Conservation (phyloP, 192 early-diverging fungal species). For the Coemansia sp. region DNA sequence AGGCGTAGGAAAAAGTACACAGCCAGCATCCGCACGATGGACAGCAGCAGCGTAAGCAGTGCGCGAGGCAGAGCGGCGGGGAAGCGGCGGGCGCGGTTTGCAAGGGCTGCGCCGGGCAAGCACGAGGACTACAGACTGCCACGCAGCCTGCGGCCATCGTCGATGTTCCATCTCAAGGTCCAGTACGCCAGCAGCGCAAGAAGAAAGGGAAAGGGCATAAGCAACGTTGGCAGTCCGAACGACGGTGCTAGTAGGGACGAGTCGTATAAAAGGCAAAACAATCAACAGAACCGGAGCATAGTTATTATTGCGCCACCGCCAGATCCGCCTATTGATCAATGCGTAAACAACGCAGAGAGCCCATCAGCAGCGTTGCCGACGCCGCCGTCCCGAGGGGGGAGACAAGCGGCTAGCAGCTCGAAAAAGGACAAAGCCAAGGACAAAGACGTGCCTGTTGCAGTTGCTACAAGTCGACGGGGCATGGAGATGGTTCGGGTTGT, state of each 20-base stretch:
- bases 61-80: neutral
- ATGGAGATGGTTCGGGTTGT: neutral
- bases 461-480: neutral
- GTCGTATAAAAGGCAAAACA: neutral
- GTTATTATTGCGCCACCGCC: slow-evolving; percentile 9
- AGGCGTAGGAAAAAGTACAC: neutral
- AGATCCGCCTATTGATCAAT: slow-evolving; percentile 2
- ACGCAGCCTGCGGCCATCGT: slow-evolving; percentile 38
- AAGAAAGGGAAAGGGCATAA: neutral
- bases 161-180: slow-evolving; percentile 46
- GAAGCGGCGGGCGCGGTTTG: neutral
- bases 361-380: neutral
- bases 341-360: neutral
- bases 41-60: slow-evolving; percentile 2
- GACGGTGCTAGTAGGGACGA: neutral
- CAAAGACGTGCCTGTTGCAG: neutral
- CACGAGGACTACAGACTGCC: slow-evolving; percentile 29
- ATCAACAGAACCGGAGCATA: slow-evolving; percentile 8
- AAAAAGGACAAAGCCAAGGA: neutral
- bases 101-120: neutral
- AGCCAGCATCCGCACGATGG: neutral
- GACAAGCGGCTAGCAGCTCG: neutral
- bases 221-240: neutral
- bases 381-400: too few species aligned
- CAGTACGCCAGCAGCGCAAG: slow-evolving; percentile 17